Evolutionary conservation across 345 rosid genomes (phyloP), one percentile per base, ranked within the genome.

Genomic region (Acer yangbiense): DNA sequence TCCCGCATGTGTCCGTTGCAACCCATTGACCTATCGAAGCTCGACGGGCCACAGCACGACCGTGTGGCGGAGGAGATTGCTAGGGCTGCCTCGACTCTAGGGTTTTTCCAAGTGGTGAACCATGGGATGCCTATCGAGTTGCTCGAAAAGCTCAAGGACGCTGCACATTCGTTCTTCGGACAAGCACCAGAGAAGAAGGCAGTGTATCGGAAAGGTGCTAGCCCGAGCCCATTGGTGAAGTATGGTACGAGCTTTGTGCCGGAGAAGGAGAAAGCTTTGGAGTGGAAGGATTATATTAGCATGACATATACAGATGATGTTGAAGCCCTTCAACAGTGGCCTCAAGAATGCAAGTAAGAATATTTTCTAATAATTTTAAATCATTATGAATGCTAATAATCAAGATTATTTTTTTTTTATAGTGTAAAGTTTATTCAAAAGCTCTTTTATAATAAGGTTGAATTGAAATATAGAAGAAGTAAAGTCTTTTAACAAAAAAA

Each of bases 261-360:
- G 0, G 89, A 85, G 68, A 88, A 88, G 76, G 90, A 90, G 82
- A 83, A 80, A 74, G 90, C 90, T 7, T 77, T 90, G 76, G 93
- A 90, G 77, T 90, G 91, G 93, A 90, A 90, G 43, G 91, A 88
- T 69, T 90, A 90, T 67, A 68, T 90, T 71, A 87, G 86, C 75
- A 83, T 88, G 88, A 65, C 41, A 9, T 90, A 88, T 67, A 90
- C 89, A 61, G 83, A 68, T 65, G 90, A 90, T 77, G 76, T 25
- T 54, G 91, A 87, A 27, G 93, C 90, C 20, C 83, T 84, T 77
- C 76, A 85, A 52, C 76, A 83, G 21, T 90, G 93, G 91, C 91
- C 91, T 17, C 66, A 50, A 7, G 84, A 72, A 48, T 86, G 87
- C 89, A 83, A 83, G 91, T 89, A 63, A 70, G 82, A 63, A 35